phyloP scores from a whole-genome alignment of 164 flowering plant genomes.

The Tetrastigma voinierianum region DNA sequence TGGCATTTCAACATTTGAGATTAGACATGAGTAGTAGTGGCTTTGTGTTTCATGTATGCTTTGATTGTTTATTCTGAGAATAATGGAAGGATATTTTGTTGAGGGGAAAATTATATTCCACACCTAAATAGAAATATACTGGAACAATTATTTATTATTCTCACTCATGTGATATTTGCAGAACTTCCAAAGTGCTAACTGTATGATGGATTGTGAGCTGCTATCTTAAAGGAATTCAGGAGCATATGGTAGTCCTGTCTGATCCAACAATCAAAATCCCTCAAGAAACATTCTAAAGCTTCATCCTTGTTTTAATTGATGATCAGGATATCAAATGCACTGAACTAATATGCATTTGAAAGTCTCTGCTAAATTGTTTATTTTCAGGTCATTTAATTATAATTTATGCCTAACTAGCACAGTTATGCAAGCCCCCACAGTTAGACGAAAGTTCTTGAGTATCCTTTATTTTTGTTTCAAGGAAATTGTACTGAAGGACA shows the following conservation, averaged over 20 bases:
- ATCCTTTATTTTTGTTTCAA: slow-evolving; percentile 49
- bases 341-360: not conserved
- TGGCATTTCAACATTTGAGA: too few relatives aligned
- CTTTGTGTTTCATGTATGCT: not conserved
- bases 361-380: slow-evolving; percentile 11
- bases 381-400: slow-evolving; percentile 69
- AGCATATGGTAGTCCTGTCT: slow-evolving; percentile 60
- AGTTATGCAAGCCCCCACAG: slow-evolving; percentile 45
- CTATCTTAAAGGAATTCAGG: slow-evolving; percentile 69
- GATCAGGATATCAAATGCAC: not conserved
- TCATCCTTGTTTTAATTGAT: slow-evolving; percentile 10
- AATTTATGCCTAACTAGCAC: slow-evolving; percentile 51
- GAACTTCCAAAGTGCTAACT: slow-evolving; percentile 68
- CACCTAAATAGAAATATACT: not conserved
- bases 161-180: slow-evolving; percentile 22
- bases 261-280: slow-evolving; percentile 80
- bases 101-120: not conserved
- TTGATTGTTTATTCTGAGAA: not conserved
- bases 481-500: not conserved
- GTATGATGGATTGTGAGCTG: slow-evolving; percentile 88
- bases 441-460: slow-evolving; percentile 56
- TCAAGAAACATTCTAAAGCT: slow-evolving; percentile 20
- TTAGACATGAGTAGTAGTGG: too few relatives aligned
- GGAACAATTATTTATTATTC: not conserved
- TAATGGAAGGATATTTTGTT: not conserved